Base-by-base conservation (phyloP, 2,329 filamentous ascomycete species). In the Blumeria hordei region DNA sequence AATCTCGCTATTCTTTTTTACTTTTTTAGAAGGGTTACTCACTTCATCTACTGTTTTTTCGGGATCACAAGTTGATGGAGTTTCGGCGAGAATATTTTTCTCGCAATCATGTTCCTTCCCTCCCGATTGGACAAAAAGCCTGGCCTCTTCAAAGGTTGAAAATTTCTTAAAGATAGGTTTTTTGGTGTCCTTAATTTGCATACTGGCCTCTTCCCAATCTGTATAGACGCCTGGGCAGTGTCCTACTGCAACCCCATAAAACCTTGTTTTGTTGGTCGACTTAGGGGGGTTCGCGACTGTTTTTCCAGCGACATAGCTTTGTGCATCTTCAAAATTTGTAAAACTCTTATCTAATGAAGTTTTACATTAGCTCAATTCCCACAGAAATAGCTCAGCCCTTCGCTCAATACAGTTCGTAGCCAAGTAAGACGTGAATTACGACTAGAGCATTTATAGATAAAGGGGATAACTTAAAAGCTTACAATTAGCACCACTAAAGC, bases 261-360 rank as follows among this genome's bases (percentile, higher is more conserved):
- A 81, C 71, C 53, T 70, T 64, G 49, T 72, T 69, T 45, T 56
- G 10, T 55, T 54, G 9, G 52, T 36, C 32, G 58, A 60, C 6
- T 53, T 39, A 39, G 3, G 45, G 53, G 21, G 57, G 66, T 21
- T 69, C 62, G 18, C 68, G 60, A 43, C 61, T 64, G 12, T 64
- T 60, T 74, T 74, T 50, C 85, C 84, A 0, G 74, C 77, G 32
- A 86, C 72, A 64, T 85, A 95, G 1, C 77, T 78, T 62, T 84
- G 76, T n/a, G 90, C 90, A 57, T 94, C 87, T 58, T 80, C 75
- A 57, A 74, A 71, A 0, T 75, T 78, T 9, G 73, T 69, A 64
- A 94, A 95, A 1, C 83, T 86, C 69, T 92, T 90, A 71, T 84
- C 86, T 92, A 39, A 21, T 53, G 54, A 47, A n/a, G 60, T 57